These are phyloP conservation scores for Amanita jacksonii DNA, from an alignment of 768 basidiomycete species.

Conservation along the genomic window DNA sequence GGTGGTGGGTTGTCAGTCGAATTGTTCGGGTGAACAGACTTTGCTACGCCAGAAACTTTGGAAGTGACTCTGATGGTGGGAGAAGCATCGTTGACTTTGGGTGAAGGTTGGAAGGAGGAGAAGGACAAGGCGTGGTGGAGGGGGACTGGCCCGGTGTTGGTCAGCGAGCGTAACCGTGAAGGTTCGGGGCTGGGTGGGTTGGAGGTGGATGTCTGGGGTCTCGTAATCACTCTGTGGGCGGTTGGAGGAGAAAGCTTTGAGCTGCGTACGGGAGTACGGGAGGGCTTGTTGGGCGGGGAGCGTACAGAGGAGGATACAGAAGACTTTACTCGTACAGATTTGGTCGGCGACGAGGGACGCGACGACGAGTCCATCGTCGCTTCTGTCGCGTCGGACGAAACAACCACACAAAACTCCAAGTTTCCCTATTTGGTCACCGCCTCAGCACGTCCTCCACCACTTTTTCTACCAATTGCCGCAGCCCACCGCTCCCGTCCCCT, in stretches of 20 bases:
- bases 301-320: too few species aligned
- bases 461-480: slow-evolving; percentile 44
- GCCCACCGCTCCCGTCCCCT: slow-evolving; percentile 37
- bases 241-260: slow-evolving; percentile 25
- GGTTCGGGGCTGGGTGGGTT: slow-evolving; percentile 25
- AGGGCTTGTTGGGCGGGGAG: slow-evolving; percentile 14
- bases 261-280: slow-evolving; percentile 35
- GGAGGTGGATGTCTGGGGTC: slow-evolving; percentile 24
- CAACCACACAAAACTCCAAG: slow-evolving; percentile 8
- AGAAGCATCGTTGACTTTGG: slow-evolving; percentile 15
- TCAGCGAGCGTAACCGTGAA: slow-evolving; percentile 18
- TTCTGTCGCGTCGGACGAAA: background rate
- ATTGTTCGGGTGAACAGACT: slow-evolving; percentile 15
- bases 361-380: background rate
- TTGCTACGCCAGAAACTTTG: slow-evolving; percentile 46
- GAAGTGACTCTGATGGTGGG: slow-evolving; percentile 44
- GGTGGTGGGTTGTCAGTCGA: too few species aligned
- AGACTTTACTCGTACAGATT: background rate
- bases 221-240: slow-evolving; percentile 14
- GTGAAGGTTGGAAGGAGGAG: slow-evolving; percentile 16
- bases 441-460: slow-evolving; percentile 44
- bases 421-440: slow-evolving; percentile 26
- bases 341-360: background rate
- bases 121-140: slow-evolving; percentile 30
- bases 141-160: slow-evolving; percentile 4